Base-by-base conservation (phyloP, 1,284 basidiomycete species). In the Sanghuangporus sanghuang region DNA sequence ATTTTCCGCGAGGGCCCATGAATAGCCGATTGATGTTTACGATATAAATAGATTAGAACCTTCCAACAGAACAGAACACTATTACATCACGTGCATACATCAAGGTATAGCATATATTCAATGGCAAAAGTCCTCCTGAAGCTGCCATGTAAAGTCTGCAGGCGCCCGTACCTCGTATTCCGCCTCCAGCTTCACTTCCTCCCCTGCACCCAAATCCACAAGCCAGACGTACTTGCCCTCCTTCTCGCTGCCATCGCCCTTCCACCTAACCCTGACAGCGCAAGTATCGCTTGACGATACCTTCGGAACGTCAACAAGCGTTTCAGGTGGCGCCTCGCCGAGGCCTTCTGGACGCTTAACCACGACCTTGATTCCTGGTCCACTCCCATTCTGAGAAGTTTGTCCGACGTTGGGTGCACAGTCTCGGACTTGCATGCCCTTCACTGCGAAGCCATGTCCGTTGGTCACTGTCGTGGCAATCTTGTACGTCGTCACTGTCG, bases 91-190 rank as follows among this genome's bases (percentile, higher is more conserved):
- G 12, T 27, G 11, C n/a, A 32, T 35, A 53, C 53, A 38, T 23
- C 39, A 54, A 27, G 38, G 35, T 36, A 54, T 49, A 36, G 11
- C 5, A 18, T 54, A 18, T 54, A n/a, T 48, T 14, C 46, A 44
- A 27, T 18, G 9, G 38, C 38, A 39, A 36, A 50, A 48, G 2
- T 62, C 54, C 48, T 63, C 62, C 5, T 11, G 36, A 14, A 68
- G 57, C 3, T 62, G 42, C 74, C 73, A 74, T 21, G 65, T 65
- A 27, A 68, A 64, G 59, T 78, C 79, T n/a, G 73, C 72, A n/a
- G 81, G 79, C 1, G 75, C 77, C 67, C 76, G 79, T 46, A 85
- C 75, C 62, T 83, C 82, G 78, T 82, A 85, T 63, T 79, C 74
- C 12, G 79, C 74, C 62, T 79, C 75, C 27, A 85, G 68, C 38